Base-by-base conservation (phyloP, 805 yeast genomes). In the Pichia membranifaciens region DNA sequence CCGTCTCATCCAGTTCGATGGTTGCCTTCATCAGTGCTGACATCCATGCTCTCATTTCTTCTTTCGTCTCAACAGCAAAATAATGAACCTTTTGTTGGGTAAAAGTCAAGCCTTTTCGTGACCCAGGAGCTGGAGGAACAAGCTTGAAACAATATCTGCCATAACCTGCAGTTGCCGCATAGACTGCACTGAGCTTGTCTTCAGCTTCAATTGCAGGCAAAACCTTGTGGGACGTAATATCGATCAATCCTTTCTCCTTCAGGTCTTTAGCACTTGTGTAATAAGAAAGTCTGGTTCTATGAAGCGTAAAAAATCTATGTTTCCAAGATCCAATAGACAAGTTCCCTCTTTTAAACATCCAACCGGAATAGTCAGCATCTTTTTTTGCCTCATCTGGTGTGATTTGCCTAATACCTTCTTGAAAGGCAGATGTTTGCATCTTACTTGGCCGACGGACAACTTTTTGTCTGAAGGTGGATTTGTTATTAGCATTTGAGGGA, bases 81-180 rank as follows among this genome's bases (percentile, higher is more conserved):
- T 84, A 93, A 59, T 93, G 99, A 7, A 89, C 86, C 55, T 89
- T 87, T 25, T 96, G 99, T 54, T 90, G 96, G 0, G 99, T 93
- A 64, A 93, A 93, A 0, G 96, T 90, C 48, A 93, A 77, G 0
- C 98, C 98, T 67, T 90, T 91, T 54, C 84, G 82, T 45, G 91
- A 87, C 0, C 99, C 99, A 0, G 98, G 98, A 2, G 95, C 96
- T 0, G 99, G 99, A 9, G 99, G 99, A 3, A 90, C 79, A 12
- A 93, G 64, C 65, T 90, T 90, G 72, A 93, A 91, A 59, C 96
- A 88, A 61, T 80, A 87, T 36, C 95, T 75, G n/a, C 98, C 98
- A 38, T 86, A 83, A 8, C 97, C 96, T 3, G 96, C 84, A 29
- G 91, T 82, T 0, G 96, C 93, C 0, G 98, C 97, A 64, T 87